phyloP scores from a whole-genome alignment of 345 rosid genomes.

The Dimocarpus longan region DNA sequence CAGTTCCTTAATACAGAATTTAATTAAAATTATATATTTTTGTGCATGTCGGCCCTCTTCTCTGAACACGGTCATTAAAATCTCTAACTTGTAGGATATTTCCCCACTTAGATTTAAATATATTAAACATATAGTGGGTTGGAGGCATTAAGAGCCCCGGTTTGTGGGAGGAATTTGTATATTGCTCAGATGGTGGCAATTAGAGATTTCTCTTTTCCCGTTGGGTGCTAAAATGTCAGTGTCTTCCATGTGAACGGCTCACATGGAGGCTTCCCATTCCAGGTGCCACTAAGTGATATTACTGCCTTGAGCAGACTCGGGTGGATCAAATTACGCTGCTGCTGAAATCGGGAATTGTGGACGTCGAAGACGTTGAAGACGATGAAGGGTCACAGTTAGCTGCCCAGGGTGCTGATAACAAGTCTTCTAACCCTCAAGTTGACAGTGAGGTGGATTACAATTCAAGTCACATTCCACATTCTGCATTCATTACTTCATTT shows the following conservation, averaged over 20 bases:
- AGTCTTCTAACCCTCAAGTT: constrained; percentile 30
- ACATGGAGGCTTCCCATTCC: constrained; percentile 66
- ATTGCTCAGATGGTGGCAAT: constrained; percentile 44
- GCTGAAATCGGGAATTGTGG: constrained; percentile 60
- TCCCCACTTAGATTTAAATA: not conserved
- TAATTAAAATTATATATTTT: not conserved
- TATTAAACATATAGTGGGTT: constrained; percentile 18
- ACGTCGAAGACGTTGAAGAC: constrained; percentile 38
- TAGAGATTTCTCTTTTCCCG: constrained; percentile 38
- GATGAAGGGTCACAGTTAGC: constrained; percentile 29
- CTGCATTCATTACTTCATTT: constrained; percentile 15
- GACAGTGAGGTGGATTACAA: constrained; percentile 45
- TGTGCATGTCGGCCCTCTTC: not conserved
- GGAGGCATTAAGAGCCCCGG: constrained; percentile 39
- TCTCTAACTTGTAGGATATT: constrained; percentile 11
- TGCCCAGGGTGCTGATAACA: constrained; percentile 35
- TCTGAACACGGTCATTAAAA: not conserved
- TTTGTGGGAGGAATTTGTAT: constrained; percentile 41
- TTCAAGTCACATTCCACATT: constrained; percentile 11
- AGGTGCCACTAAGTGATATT: constrained; percentile 75
- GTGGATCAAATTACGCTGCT: constrained; percentile 70
- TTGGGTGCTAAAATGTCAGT: constrained; percentile 47
- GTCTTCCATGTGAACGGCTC: constrained; percentile 54
- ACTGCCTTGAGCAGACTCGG: constrained; percentile 87
- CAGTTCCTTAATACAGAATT: not conserved